Base-by-base conservation (phyloP, 306 rosid species). In the Elaeagnus macrophylla region DNA sequence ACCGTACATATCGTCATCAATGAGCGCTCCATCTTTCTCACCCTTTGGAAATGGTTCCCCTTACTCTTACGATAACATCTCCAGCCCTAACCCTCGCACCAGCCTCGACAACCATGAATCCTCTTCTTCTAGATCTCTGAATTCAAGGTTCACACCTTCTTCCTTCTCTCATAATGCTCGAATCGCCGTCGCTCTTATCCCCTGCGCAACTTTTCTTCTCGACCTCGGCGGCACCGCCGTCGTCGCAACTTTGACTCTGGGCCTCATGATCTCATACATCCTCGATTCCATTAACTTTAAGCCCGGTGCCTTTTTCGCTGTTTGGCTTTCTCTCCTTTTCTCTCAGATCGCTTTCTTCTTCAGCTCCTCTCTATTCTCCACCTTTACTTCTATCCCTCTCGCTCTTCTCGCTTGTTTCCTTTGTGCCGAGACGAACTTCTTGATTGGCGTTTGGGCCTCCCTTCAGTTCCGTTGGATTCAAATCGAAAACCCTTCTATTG, bases 181-280 rank as follows among this genome's bases (percentile, higher is more conserved):
- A 14, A 72, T 93, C 55, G 87, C 96, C 51, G 64, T 82, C 59
- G 86, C 94, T 3, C 88, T 93, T 3, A 66, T 75, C 14, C 99
- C 99, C 10, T 77, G 89, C 57, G 94, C 93, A 45, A 72, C 76
- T 39, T 78, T 84, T 82, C 85, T 93, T 50, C 85, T 93, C 36
- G 99, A 93, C 81, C 94, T 93, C 56, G 96, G 96, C 18, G 95
- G 95, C 63, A 53, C 85, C 14, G 46, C 87, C 9, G 96, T 93
- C 5, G 45, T 73, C 36, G 82, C 88, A n/a, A 72, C 75, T 48
- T 77, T 93, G 7, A 79, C 90, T 51, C 64, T 93, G 1, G 96
- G 99, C 53, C 89, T 93, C 12, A 93, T 93, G 99, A 59, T 82
- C 68, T 61, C 99, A 20, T 93, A 93, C 81, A 84, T 93, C 81